Evolutionary conservation across 2,329 filamentous ascomycete genomes (phyloP), one percentile per base, ranked within the genome.

Genomic region (Chalaropsis ovoidea): DNA sequence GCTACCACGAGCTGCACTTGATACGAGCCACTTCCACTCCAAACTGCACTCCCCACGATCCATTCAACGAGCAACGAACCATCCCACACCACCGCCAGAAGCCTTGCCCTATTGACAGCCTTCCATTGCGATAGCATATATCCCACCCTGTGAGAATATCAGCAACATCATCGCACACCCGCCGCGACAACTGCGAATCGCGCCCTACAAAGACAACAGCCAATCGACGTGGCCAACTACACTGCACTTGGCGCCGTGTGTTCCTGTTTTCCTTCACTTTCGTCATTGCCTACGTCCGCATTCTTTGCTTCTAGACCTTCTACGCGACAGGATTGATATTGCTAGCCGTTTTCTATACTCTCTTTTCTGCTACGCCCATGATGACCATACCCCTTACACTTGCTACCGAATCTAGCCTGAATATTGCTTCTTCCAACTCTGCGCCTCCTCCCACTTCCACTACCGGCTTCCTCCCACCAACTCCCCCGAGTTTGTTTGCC

Each of bases 371-470:
- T 31, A 52, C 58, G 56, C 47, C 42, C 63, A 67, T 61, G 22
- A 67, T 67, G 66, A 60, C 60, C 52, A 65, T 52, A 63, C 52
- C 66, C 63, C 60, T 65, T 63, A 65, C 66, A 56, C 60, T 63
- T 41, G n/a, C 52, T 63, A 17, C 66, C 60, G 63, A 65, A 58
- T 62, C 66, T 31, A 63, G 39, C 35, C 61, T 61, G 35, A 58
- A 63, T 61, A 64, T 49, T 62, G 35, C 65, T 61, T 61, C 65
- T 24, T 52, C 54, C 35, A n/a, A 54, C 42, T 62, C 58, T 52
- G 35, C 39, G 15, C 15, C 60, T 19, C 43, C 60, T 58, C 15
- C 19, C 17, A 27, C 43, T 49, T 45, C 35, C 4, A 35, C 41
- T 49, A 35, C 47, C 47, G 62, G 47, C 27, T 47, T 47, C 41